phyloP scores from a whole-genome alignment of 1,284 basidiomycete genomes.

The Sporisorium sorghi region DNA sequence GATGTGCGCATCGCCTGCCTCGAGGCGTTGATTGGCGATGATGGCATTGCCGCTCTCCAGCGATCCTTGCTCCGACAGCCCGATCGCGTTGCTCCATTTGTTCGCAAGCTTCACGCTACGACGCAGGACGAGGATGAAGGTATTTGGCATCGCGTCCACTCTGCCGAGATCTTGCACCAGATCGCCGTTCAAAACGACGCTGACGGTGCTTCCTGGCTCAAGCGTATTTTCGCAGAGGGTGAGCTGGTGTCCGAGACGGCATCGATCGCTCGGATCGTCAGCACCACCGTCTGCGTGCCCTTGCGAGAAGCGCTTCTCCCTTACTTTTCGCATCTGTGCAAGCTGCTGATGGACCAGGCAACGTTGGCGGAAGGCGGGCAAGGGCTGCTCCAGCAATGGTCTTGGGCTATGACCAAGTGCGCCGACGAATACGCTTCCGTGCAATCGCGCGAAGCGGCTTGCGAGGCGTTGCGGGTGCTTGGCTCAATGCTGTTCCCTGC shows the following conservation, averaged over 20 bases:
- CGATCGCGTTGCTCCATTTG: slow-evolving; percentile 8
- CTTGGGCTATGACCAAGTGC: slow-evolving; percentile 27
- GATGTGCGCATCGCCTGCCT: slow-evolving; percentile 39
- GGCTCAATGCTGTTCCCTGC: slow-evolving; percentile 36
- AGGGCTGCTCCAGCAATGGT: slow-evolving; percentile 29
- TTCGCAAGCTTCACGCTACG: slow-evolving; percentile 30
- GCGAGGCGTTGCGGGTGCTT: slow-evolving; percentile 29
- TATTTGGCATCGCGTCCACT: slow-evolving; percentile 48
- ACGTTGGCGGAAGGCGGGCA: background rate
- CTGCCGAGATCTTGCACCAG: slow-evolving; percentile 33
- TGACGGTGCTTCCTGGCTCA: slow-evolving; percentile 15
- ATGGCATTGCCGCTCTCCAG: slow-evolving; percentile 27
- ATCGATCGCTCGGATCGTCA: slow-evolving; percentile 20
- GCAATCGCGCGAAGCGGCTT: slow-evolving; percentile 49
- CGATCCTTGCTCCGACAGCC: slow-evolving; percentile 13
- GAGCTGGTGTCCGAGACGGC: slow-evolving; percentile 11
- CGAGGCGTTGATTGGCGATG: slow-evolving; percentile 41
- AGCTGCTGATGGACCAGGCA: slow-evolving; percentile 10
- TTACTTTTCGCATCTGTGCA: slow-evolving; percentile 44
- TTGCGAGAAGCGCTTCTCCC: slow-evolving; percentile 58
- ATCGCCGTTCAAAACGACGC: slow-evolving; percentile 18
- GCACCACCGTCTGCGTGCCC: slow-evolving; percentile 34
- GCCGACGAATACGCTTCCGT: slow-evolving; percentile 48
- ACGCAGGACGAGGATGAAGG: slow-evolving; percentile 23
- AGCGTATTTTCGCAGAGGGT: slow-evolving; percentile 7